phyloP scores from a whole-genome alignment of 176 grass and related monocot species.

The Dactylis glomerata region DNA sequence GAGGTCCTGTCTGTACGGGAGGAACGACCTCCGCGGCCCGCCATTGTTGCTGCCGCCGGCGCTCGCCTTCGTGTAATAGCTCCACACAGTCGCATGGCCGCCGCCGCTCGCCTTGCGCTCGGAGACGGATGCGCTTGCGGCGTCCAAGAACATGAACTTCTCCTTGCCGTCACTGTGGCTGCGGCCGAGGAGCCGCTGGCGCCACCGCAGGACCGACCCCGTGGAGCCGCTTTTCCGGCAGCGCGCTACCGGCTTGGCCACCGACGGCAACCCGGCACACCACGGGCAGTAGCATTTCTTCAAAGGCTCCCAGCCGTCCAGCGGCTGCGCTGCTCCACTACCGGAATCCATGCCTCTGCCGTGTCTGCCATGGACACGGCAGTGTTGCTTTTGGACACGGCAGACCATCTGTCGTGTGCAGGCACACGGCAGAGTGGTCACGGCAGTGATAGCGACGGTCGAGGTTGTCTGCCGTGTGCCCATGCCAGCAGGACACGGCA shows the following conservation, averaged over 20 bases:
- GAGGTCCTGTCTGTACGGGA: constrained; percentile 62
- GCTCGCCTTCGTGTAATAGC: constrained; percentile 28
- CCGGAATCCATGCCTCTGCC: too few relatives aligned
- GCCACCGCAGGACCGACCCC: constrained; percentile 71
- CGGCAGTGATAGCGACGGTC: too few relatives aligned
- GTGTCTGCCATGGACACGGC: too few relatives aligned
- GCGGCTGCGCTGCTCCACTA: background rate
- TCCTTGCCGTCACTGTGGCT: constrained; percentile 92
- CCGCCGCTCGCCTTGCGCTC: background rate
- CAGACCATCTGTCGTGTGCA: too few relatives aligned
- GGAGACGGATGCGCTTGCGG: background rate
- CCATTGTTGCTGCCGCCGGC: background rate
- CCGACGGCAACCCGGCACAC: constrained; percentile 17
- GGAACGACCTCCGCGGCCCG: constrained; percentile 41
- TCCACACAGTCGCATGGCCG: background rate
- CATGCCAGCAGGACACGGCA: too few relatives aligned
- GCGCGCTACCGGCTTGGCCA: background rate
- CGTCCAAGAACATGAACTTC: constrained; percentile 63
- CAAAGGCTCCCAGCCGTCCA: background rate
- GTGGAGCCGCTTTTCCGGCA: constrained; percentile 70
- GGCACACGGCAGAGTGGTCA: too few relatives aligned
- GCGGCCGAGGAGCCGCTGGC: constrained; percentile 43
- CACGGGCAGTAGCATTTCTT: constrained; percentile 39
- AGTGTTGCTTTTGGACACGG: too few relatives aligned
- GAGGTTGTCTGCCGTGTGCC: too few relatives aligned